Base-by-base conservation (phyloP, 345 rosid species). In the Iberis pinnata region DNA sequence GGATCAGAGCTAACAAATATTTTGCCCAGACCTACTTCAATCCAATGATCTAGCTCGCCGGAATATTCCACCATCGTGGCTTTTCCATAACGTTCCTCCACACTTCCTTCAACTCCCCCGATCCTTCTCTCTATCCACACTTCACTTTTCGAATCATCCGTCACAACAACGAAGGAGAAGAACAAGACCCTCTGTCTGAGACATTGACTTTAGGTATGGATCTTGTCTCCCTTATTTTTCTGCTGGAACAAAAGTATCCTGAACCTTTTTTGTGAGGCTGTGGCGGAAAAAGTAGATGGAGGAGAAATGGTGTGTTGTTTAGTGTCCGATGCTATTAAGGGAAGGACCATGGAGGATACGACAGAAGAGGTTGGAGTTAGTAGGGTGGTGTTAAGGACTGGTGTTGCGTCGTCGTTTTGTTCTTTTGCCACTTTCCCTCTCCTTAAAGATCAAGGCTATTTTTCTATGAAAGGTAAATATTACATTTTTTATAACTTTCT, bases 41-140 rank as follows among this genome's bases (percentile, higher is more conserved):
- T 44, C 80, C 88, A 3, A 77, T 84, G 82, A 71, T 80, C 26
- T 78, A 83, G 25, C 81, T 83, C 7, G 84, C 82, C 7, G 60
- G 49, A 57, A 76, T 80, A 49, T 73, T 83, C 27, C 70, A 75
- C 49, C 43, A 63, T 46, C 75, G 57, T 65, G 84, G 84, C 44
- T 78, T 83, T 67, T 71, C 79, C 64, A 64, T 83, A 44, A 58
- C 75, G 27, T 49, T 80, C 12, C 60, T 78, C 57, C 87, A 80
- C 56, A 73, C 82, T 27, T 57, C 45, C 4, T 73, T 64, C 61
- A 84, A 81, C 76, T 76, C 55, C 20, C 86, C 82, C 0, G 52
- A 74, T 42, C 49, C 82, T 35, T 65, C 75, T n/a, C 61, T 53
- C 36, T 55, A 70, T 60, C 79, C 84, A 41, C 68, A 63, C 68